Evolutionary conservation across 2,329 filamentous ascomycete genomes (phyloP).

Genomic region (Chaetomiaceae sp.): DNA sequence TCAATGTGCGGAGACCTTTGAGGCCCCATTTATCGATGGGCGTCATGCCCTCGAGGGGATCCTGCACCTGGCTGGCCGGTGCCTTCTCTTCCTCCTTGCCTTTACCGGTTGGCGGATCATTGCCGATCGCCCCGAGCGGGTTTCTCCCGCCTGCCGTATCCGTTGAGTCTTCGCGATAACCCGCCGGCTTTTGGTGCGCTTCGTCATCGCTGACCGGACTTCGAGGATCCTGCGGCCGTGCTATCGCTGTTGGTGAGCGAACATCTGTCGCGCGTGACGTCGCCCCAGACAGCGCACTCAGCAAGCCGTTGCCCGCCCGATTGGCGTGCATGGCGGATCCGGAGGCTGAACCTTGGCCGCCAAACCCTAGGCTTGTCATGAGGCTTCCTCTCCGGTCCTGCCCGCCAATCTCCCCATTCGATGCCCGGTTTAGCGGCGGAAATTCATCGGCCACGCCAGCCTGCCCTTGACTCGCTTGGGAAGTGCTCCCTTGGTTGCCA

Average conservation of each 20-base stretch:
- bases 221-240: constrained; percentile 44
- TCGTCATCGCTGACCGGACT: constrained; percentile 41
- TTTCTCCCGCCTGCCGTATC: constrained; percentile 39
- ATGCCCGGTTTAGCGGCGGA: constrained; percentile 55
- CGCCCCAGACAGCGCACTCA: constrained; percentile 61
- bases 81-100: constrained; percentile 41
- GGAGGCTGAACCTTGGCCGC: constrained; percentile 41
- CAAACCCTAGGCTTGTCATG: constrained; percentile 53
- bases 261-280: constrained; percentile 49
- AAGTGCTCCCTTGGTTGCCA: constrained; percentile 42
- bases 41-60: constrained; percentile 59
- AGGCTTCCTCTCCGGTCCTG: constrained; percentile 50
- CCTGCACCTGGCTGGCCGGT: constrained; percentile 42
- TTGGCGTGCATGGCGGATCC: constrained; percentile 38
- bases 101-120: constrained; percentile 38
- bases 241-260: constrained; percentile 41
- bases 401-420: constrained; percentile 51
- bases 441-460: constrained; percentile 55
- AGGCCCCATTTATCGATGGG: constrained; percentile 61
- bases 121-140: constrained; percentile 46
- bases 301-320: constrained; percentile 54
- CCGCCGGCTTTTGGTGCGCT: constrained; percentile 41
- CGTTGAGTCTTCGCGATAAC: constrained; percentile 42
- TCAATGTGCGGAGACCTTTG: constrained; percentile 59
- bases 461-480: constrained; percentile 45